Evolutionary conservation across 192 early-diverging fungal species (phyloP).

Genomic region (Podila minutissima): DNA sequence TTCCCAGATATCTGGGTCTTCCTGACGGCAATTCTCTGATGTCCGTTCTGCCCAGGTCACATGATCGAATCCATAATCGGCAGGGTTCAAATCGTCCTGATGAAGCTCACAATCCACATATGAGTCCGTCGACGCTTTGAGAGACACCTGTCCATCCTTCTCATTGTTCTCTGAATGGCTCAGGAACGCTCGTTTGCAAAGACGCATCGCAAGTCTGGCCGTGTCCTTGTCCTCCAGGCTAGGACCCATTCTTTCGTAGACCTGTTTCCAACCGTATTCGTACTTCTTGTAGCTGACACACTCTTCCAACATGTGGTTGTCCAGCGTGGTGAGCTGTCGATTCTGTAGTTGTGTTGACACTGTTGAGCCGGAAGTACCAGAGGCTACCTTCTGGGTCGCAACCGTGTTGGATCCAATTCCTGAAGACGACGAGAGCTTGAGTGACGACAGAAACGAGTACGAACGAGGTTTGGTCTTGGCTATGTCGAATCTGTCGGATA

Average conservation of each 20-base stretch:
- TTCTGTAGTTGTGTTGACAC: conserved; percentile 1
- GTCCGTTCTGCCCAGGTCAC: neutral
- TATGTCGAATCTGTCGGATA: neutral
- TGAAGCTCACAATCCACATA: neutral
- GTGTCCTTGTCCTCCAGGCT: conserved; percentile 28
- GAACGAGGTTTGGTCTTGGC: neutral
- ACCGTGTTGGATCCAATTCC: neutral
- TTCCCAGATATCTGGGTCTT: conserved; percentile 36
- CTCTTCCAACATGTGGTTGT: conserved; percentile 38
- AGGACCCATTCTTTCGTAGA: conserved; percentile 40
- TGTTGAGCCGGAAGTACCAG: neutral
- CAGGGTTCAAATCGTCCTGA: neutral
- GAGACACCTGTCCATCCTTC: neutral
- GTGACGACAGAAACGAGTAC: neutral
- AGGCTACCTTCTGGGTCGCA: neutral
- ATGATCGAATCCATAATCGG: neutral
- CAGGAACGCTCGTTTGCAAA: conserved; percentile 29
- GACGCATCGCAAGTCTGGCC: conserved; percentile 21
- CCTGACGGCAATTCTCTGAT: neutral
- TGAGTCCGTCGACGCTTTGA: neutral
- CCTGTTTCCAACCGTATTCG: conserved; percentile 29
- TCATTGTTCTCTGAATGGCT: conserved; percentile 6
- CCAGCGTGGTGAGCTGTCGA: conserved; percentile 14
- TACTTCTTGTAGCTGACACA: conserved; percentile 35
- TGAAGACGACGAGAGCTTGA: neutral